A percentile compares a stretch with the other conserved stretches of the same genome.
Conservation (phyloP, 83 land plant genomes). For the Larix sibirica region DNA sequence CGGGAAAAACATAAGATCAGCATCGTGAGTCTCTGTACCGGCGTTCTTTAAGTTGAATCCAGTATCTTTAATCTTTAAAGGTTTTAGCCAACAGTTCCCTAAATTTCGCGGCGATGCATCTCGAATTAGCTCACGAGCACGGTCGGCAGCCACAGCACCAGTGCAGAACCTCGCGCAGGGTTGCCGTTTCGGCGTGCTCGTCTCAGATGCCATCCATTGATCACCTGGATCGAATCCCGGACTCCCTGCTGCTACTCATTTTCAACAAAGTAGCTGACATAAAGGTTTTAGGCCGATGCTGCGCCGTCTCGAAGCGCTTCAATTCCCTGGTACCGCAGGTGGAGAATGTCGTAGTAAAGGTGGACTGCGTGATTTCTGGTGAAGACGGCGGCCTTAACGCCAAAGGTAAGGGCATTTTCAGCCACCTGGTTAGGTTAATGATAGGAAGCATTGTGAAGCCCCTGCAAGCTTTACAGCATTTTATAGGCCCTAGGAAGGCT, state of each 20-base stretch:
- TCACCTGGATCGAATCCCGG: conserved; percentile 72
- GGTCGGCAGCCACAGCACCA: too few relatives aligned
- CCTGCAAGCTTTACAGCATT: conserved; percentile 45
- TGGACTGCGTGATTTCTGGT: conserved; percentile 65
- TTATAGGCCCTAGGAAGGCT: conserved; percentile 25
- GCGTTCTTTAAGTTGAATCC: too few relatives aligned
- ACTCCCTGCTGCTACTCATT: conserved; percentile 54
- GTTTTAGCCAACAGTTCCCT: too few relatives aligned
- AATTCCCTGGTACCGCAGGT: conserved; percentile 63
- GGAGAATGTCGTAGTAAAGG: conserved; percentile 62
- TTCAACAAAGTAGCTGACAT: conserved; percentile 75
- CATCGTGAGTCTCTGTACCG: too few relatives aligned
- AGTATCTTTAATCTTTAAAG: too few relatives aligned
- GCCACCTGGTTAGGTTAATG: conserved; percentile 38
- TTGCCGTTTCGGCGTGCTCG: too few relatives aligned
- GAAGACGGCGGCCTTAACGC: conserved; percentile 24
- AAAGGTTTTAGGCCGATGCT: conserved; percentile 78
- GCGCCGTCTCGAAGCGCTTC: conserved; percentile 66
- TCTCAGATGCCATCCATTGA: conserved; percentile 19
- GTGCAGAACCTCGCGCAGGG: too few relatives aligned
- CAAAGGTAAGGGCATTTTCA: conserved; percentile 30
- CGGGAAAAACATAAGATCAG: too few relatives aligned
- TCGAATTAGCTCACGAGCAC: too few relatives aligned
- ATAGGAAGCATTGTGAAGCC: conserved; percentile 54
- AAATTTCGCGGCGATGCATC: too few relatives aligned